Percentiles rank a stretch among this genome's conserved stretches.
Conservation (phyloP, 352 stramenopile species). For the Phytophthora pinifolia region DNA sequence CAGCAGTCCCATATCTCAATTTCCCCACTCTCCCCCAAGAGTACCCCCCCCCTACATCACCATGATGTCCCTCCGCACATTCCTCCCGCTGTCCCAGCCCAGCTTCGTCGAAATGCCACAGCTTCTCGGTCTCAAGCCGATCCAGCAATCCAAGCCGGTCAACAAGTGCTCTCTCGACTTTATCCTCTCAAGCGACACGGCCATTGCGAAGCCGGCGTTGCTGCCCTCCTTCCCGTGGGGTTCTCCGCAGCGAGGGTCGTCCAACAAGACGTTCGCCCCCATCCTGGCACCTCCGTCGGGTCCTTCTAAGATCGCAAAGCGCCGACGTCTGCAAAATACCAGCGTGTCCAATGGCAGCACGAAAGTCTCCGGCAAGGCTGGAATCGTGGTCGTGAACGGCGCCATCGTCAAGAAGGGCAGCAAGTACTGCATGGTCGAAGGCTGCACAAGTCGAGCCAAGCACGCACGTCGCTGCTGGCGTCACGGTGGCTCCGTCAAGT, state of each 20-base stretch:
- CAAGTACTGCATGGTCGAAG: slow-evolving; percentile 57
- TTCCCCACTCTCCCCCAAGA: slow-evolving; percentile 34
- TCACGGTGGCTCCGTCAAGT: slow-evolving; percentile 62
- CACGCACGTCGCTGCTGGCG: slow-evolving; percentile 53
- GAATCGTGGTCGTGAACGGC: slow-evolving; percentile 21
- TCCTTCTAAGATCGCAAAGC: slow-evolving; percentile 33
- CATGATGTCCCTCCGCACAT: slow-evolving; percentile 43
- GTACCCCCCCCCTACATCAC: slow-evolving; percentile 30
- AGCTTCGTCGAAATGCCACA: slow-evolving; percentile 43
- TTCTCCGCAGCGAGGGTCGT: slow-evolving; percentile 32
- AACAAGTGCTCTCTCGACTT: slow-evolving; percentile 62
- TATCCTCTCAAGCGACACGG: slow-evolving; percentile 38
- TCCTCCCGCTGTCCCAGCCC: slow-evolving; percentile 37
- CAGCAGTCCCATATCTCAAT: slow-evolving; percentile 32
- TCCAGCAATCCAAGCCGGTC: slow-evolving; percentile 23
- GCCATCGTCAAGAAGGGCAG: slow-evolving; percentile 47
- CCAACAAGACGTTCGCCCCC: slow-evolving; percentile 39
- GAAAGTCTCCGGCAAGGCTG: slow-evolving; percentile 30
- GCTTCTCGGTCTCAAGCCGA: slow-evolving; percentile 32
- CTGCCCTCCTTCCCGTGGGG: slow-evolving; percentile 31
- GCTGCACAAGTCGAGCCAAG: slow-evolving; percentile 55
- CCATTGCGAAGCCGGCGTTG: slow-evolving; percentile 23
- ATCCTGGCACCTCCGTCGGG: slow-evolving; percentile 31
- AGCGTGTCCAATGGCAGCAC: slow-evolving; percentile 29
- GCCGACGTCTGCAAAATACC: slow-evolving; percentile 28